Evolutionary conservation across 805 yeast genomes (phyloP).

Genomic region (Zygoascus ofunaensis): DNA sequence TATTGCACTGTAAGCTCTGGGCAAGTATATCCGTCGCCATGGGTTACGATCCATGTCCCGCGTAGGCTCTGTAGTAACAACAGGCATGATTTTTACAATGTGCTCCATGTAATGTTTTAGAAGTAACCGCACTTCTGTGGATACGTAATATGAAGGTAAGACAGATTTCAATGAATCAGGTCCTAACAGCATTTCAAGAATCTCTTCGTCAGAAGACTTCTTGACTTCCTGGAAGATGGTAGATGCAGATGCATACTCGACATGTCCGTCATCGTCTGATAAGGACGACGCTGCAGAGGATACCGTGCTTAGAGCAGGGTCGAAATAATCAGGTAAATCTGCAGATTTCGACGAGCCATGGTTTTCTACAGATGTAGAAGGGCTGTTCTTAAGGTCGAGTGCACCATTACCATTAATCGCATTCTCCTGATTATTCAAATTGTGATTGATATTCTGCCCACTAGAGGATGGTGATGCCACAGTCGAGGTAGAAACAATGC

Average conservation of each 20-base stretch:
- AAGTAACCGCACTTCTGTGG: constrained; percentile 56
- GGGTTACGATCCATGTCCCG: constrained; percentile 81
- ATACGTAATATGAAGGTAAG: constrained; percentile 6
- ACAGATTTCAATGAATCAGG: not conserved
- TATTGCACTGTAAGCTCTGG: constrained; percentile 70
- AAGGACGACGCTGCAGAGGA: not conserved
- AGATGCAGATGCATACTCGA: not conserved
- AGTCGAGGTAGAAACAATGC: not conserved
- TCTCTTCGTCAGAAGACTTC: not conserved
- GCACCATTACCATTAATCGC: not conserved
- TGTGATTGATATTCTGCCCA: no score
- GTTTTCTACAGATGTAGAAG: not conserved
- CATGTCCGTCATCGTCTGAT: not conserved
- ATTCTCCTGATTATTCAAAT: no score
- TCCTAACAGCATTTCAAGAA: not conserved
- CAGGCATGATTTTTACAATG: constrained; percentile 75
- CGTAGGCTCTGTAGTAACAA: constrained; percentile 40
- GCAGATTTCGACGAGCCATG: not conserved
- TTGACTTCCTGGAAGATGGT: not conserved
- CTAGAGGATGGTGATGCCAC: no score
- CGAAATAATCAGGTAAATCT: not conserved
- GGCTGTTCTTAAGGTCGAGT: not conserved
- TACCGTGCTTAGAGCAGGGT: not conserved
- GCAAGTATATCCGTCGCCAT: constrained; percentile 81
- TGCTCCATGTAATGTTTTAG: constrained; percentile 62